Evolutionary conservation across 2,329 filamentous ascomycete species (phyloP).

Genomic region (Conoideocrella luteorostrata): DNA sequence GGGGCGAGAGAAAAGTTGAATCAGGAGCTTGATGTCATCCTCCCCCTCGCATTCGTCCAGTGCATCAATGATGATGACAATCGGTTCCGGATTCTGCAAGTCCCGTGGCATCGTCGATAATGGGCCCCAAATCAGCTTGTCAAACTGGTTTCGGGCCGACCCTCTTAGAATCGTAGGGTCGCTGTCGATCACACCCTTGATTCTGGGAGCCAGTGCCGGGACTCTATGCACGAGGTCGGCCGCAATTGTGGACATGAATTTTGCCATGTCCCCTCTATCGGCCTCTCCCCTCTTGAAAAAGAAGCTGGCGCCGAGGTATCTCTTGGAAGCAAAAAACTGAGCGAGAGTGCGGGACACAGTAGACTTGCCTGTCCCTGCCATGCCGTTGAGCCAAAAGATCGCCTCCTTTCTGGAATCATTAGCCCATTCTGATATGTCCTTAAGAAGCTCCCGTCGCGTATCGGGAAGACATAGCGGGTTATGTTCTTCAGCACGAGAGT

Average conservation of each 20-base stretch:
- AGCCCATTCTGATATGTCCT: constrained; percentile 19
- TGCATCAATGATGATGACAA: constrained; percentile 29
- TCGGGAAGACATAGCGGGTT: constrained; percentile 22
- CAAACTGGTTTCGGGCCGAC: constrained; percentile 30
- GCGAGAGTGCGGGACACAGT: constrained; percentile 29
- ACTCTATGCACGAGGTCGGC: constrained; percentile 22
- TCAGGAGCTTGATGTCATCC: constrained; percentile 22
- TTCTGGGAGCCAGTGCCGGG: constrained; percentile 19
- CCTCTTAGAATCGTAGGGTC: constrained; percentile 23
- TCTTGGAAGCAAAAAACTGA: constrained; percentile 3
- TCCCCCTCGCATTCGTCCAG: constrained; percentile 22
- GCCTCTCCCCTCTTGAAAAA: constrained; percentile 38
- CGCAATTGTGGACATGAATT: constrained; percentile 35
- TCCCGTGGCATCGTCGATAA: constrained; percentile 12
- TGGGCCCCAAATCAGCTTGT: constrained; percentile 31
- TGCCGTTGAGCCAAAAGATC: constrained; percentile 32
- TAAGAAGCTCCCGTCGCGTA: constrained; percentile 26
- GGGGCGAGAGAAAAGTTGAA: constrained; percentile 13
- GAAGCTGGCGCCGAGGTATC: constrained; percentile 30
- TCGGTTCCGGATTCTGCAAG: not conserved
- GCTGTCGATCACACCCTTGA: constrained; percentile 24
- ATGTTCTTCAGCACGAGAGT: constrained; percentile 27
- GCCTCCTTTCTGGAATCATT: constrained; percentile 12
- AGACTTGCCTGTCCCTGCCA: constrained; percentile 34
- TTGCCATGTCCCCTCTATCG: constrained; percentile 27